Base-by-base conservation (phyloP, 306 rosid genomes). In the Oxytropis ochrocephala region DNA sequence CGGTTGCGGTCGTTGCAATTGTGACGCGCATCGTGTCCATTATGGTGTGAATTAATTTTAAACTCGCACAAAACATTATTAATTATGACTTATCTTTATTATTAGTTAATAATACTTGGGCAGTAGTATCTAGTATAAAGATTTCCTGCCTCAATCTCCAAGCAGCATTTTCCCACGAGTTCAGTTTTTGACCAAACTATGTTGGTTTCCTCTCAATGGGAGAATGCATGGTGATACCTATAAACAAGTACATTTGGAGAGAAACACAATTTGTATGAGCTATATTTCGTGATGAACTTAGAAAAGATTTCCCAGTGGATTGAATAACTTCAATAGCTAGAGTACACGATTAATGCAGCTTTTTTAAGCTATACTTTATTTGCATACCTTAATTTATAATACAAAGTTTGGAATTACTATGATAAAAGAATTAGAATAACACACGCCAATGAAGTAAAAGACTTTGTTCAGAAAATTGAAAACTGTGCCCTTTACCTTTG, bases 221-320 rank as follows among this genome's bases (percentile, higher is more conserved):
- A n/a, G n/a, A n/a, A n/a, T n/a, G n/a, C n/a, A n/a, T n/a, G n/a
- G n/a, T n/a, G n/a, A n/a, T n/a, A 13, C 52, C 27, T 5, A 53
- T 5, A 18, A 72, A 16, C 32, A 46, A 5, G 8, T 17, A 57
- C 30, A 53, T 35, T 65, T 14, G 54, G 17, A 52, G 21, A 42
- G n/a, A n/a, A 64, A 73, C 30, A 78, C 7, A 3, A 50, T 11
- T 21, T 66, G 79, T 24, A 51, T 73, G 82, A 73, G 19, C 61
- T 3, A 52, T 54, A 39, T 79, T 79, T 52, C 68, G 67, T 60
- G 54, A 7, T 27, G 53, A 51, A 53, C 38, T 43, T 35, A 42
- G 5, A 73, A 61, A 41, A 52, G 16, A 32, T 73, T 18, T 42
- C 41, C 60, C 18, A 59, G 3, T 41, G 18, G n/a, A 63, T 38